These are phyloP conservation scores for Chrysosporium queenslandicum DNA, from an alignment of 2,329 filamentous ascomycete species.

Conservation along the genomic window DNA sequence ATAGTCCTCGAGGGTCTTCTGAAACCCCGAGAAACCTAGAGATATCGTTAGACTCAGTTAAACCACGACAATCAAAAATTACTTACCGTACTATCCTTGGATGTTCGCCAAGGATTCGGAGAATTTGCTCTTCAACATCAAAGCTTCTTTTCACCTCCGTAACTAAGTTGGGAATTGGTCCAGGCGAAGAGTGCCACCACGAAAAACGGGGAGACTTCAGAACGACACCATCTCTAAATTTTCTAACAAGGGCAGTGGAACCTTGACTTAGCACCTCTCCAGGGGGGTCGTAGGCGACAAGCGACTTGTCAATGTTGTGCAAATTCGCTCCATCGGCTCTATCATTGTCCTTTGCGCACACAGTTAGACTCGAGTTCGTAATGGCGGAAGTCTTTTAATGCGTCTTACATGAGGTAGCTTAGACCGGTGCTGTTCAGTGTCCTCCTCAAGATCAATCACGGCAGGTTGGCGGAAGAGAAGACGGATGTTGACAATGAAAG, in stretches of 20 bases:
- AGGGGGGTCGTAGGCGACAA: constrained; percentile 11
- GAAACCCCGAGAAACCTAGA: constrained; percentile 11
- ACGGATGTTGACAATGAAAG: no score
- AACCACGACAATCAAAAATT: not conserved
- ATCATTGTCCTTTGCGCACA: no score
- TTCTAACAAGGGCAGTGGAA: constrained; percentile 12
- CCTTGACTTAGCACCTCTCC: constrained; percentile 10
- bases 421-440: no score
- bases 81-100: constrained; percentile 13
- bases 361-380: no score
- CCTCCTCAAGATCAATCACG: no score
- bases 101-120: constrained; percentile 11
- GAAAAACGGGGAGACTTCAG: constrained; percentile 13
- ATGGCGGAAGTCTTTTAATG: no score
- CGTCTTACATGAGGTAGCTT: no score
- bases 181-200: constrained; percentile 13
- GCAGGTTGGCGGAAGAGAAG: no score
- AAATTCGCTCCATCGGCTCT: no score
- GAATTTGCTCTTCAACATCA: constrained; percentile 13
- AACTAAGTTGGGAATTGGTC: constrained; percentile 7
- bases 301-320: no score
- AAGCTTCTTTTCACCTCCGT: constrained; percentile 12
- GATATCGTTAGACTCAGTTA: constrained; percentile 9
- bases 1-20: constrained; percentile 13
- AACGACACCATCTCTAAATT: constrained; percentile 8